phyloP scores from a whole-genome alignment of 345 rosid species.

The Crucihimalaya himalaica region DNA sequence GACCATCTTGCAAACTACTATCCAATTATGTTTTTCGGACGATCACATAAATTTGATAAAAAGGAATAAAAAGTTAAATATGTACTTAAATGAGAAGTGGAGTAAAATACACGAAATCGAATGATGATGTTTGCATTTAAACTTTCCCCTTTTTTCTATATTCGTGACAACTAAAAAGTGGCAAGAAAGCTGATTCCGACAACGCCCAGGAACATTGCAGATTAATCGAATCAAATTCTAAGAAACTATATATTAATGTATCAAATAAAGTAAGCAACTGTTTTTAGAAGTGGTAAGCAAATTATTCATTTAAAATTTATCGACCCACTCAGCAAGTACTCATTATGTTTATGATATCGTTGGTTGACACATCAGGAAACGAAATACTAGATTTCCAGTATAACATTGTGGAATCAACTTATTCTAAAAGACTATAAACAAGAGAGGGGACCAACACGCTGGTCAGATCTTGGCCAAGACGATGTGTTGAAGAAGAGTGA shows the following conservation, averaged over 20 bases:
- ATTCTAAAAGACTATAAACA: background rate
- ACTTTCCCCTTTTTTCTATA: conserved; percentile 7
- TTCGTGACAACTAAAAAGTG: conserved; percentile 38
- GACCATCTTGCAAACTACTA: background rate
- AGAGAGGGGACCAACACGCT: too few relatives aligned
- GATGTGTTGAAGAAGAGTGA: too few relatives aligned
- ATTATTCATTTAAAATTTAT: background rate
- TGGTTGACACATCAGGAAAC: background rate
- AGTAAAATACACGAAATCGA: conserved; percentile 22
- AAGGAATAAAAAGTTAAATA: background rate
- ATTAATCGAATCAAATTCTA: conserved; percentile 2
- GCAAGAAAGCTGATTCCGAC: conserved; percentile 31
- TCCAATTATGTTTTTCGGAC: background rate
- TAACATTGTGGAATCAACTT: background rate
- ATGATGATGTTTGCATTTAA: conserved; percentile 31
- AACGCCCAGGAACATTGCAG: conserved; percentile 16
- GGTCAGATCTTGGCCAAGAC: too few relatives aligned
- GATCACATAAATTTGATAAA: conserved; percentile 7
- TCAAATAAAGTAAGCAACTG: background rate
- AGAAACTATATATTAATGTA: background rate
- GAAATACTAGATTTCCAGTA: background rate
- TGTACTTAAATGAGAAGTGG: conserved; percentile 7
- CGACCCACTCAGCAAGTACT: conserved; percentile 14
- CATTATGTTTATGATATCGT: background rate
- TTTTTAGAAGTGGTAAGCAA: background rate